These are phyloP conservation scores for Eleusine indica DNA, from an alignment of 176 grass and related monocot genomes.

Conservation along the genomic window DNA sequence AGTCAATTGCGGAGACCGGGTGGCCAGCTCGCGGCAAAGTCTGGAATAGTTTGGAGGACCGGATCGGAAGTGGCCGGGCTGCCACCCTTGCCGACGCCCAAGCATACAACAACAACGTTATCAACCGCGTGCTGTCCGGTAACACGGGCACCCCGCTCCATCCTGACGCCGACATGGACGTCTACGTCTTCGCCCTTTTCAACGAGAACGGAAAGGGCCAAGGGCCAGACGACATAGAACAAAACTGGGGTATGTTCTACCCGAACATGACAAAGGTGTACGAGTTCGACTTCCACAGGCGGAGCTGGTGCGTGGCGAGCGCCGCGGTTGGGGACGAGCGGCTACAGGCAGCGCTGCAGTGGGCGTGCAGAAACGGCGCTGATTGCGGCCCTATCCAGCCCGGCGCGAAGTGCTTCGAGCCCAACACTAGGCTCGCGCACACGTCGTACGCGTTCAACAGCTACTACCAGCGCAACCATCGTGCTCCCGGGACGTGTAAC, in stretches of 20 bases:
- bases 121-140: conserved; percentile 56
- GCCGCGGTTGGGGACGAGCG: conserved; percentile 15
- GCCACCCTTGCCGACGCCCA: neutral
- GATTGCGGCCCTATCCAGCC: conserved; percentile 59
- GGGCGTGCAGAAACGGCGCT: conserved; percentile 51
- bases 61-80: neutral
- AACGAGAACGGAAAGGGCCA: conserved; percentile 70
- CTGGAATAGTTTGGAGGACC: neutral
- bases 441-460: conserved; percentile 47
- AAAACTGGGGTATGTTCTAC: conserved; percentile 78
- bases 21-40: conserved; percentile 12
- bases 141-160: conserved; percentile 48
- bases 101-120: conserved; percentile 56
- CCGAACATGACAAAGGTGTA: conserved; percentile 60
- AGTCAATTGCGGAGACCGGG: neutral
- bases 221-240: conserved; percentile 35
- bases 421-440: conserved; percentile 51
- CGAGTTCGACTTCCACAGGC: conserved; percentile 57
- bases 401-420: conserved; percentile 44
- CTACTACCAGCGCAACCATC: conserved; percentile 39
- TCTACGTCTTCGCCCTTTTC: conserved; percentile 74
- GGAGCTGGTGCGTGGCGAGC: neutral
- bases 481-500: conserved; percentile 36
- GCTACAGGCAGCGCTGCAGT: conserved; percentile 54
- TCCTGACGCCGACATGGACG: conserved; percentile 49